Evolutionary conservation across 345 rosid genomes (phyloP), one percentile per base, ranked within the genome.

Genomic region (Gossypium longicalyx): DNA sequence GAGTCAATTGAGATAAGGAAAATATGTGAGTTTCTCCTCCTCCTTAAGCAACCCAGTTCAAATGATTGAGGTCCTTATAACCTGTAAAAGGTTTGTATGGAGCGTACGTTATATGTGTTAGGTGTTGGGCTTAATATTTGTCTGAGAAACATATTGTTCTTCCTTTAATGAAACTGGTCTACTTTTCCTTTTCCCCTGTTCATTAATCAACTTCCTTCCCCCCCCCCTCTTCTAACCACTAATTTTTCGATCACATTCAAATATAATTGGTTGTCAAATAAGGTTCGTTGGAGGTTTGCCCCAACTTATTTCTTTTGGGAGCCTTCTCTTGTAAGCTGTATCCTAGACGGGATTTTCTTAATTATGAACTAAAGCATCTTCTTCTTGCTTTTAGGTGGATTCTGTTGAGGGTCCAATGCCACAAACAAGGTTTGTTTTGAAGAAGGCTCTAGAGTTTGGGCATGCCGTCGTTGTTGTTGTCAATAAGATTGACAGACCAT

Each of bases 341-440:
- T 47, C 43, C 61, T 27, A 48, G 34, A 58, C 10, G 9, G 73
- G 38, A 20, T 27, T 41, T 23, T 48, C 27, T 25, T 13, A 57
- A 6, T 58, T 7, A 49, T 56, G 15, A 51, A 71, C 64, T 71
- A 53, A 71, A 22, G 58, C 23, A 51, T 17, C 22, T 43, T 74
- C 51, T 47, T 72, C 75, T 76, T 52, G 71, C 51, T 71, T 73
- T 54, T 79, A 94, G 98, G 93, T 95, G 67, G 99, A 95, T 85
- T 95, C 99, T 79, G 99, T 92, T 70, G 99, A 95, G 84, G 98
- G 99, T 75, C 99, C 99, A 56, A 95, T 92, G 99, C 99, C 99
- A 0, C 99, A 92, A 79, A 95, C 99, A 69, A 86, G 97, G 85
- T 94, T 92, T 83, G 98, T 95, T 72, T 77, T 92, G 77, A 95